These are phyloP conservation scores for Paecilomyces fulvus DNA, from an alignment of 2,329 filamentous ascomycete species.

Conservation along the genomic window DNA sequence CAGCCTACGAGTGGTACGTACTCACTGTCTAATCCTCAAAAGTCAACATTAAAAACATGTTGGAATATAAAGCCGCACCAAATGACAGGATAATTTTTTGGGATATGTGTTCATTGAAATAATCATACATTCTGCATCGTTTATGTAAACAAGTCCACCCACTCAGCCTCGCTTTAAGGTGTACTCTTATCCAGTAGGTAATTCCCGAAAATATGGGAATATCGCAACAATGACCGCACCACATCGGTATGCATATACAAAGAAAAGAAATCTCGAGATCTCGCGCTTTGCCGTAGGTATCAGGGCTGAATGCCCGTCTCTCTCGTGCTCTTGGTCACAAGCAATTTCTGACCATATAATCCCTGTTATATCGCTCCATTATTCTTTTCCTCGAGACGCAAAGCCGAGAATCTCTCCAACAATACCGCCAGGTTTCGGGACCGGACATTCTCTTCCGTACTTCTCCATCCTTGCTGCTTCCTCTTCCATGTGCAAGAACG, in stretches of 20 bases:
- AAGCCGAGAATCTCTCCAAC: conserved; percentile 70
- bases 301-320: neutral
- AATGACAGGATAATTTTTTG: neutral
- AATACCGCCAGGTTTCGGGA: conserved; percentile 79
- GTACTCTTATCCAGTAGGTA: neutral
- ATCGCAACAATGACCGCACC: neutral
- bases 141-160: neutral
- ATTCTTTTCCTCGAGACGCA: conserved; percentile 7
- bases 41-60: neutral
- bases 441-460: conserved; percentile 68
- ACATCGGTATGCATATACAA: neutral
- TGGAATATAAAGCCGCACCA: neutral
- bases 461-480: conserved; percentile 33
- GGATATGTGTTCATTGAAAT: neutral
- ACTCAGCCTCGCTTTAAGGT: neutral
- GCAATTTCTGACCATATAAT: neutral
- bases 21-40: no score
- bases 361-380: neutral
- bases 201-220: neutral
- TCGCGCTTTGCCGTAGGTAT: neutral
- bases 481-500: conserved; percentile 33
- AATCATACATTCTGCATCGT: neutral
- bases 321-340: neutral
- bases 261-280: neutral
- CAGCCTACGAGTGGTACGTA: no score